phyloP scores from a whole-genome alignment of 2,329 filamentous ascomycete species.

The Trichophyton schoenleinii region DNA sequence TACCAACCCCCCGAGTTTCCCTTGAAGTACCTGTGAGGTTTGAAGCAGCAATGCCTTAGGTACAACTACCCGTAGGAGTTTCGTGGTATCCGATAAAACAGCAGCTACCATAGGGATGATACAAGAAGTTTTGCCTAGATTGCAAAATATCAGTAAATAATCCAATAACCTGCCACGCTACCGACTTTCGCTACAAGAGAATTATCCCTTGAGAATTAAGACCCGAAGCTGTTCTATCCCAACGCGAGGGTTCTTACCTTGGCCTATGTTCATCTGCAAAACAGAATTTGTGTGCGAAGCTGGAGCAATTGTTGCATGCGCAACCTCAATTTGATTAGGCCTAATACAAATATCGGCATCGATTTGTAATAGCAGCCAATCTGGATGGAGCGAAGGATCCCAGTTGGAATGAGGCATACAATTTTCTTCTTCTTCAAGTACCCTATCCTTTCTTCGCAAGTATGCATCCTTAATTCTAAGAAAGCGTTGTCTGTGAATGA shows the following conservation, averaged over 20 bases:
- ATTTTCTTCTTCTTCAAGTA: constrained; percentile 30
- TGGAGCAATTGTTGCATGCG: constrained; percentile 47
- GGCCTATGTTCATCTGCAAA: constrained; percentile 55
- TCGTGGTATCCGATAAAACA: constrained; percentile 38
- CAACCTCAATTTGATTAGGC: constrained; percentile 49
- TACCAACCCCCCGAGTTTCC: constrained; percentile 45
- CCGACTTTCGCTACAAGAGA: not conserved
- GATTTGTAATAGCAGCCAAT: constrained; percentile 57
- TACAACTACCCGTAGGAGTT: constrained; percentile 46
- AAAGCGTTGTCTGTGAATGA: constrained; percentile 21
- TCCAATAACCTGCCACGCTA: not conserved
- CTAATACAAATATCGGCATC: constrained; percentile 53
- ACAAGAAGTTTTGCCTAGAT: constrained; percentile 47
- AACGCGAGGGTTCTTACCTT: constrained; percentile 32
- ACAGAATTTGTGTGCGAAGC: constrained; percentile 44
- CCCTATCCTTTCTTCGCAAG: not conserved
- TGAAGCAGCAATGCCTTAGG: constrained; percentile 50
- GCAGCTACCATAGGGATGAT: constrained; percentile 55
- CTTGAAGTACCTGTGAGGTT: constrained; percentile 45
- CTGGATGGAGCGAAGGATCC: constrained; percentile 41
- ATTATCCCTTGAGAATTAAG: no score
- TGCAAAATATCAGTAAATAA: not conserved
- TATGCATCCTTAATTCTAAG: constrained; percentile 16
- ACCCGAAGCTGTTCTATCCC: no score
- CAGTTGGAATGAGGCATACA: constrained; percentile 46